Percentiles rank a stretch among this genome's conserved stretches.
phyloP scores from a whole-genome alignment of 106 monocot species.

The Hemerocallis citrina region DNA sequence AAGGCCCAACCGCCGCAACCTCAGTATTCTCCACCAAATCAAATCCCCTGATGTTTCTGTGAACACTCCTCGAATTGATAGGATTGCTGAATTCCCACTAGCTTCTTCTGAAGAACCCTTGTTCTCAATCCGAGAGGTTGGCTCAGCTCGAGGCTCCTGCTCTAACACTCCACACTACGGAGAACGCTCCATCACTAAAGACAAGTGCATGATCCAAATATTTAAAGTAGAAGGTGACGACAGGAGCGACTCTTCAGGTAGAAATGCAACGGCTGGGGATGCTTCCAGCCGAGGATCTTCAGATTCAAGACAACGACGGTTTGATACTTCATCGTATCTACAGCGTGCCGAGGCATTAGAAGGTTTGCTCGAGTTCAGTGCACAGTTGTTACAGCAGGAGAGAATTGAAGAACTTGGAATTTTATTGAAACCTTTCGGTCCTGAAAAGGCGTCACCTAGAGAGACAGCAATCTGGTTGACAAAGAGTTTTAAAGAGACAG shows the following conservation, averaged over 20 bases:
- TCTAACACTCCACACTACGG: slow-evolving; percentile 36
- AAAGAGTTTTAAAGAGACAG: slow-evolving; percentile 80
- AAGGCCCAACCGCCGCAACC: slow-evolving; percentile 25
- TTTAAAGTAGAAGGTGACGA: slow-evolving; percentile 39
- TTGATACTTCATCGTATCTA: slow-evolving; percentile 70
- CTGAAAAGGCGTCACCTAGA: slow-evolving; percentile 65
- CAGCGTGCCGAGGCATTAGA: slow-evolving; percentile 78
- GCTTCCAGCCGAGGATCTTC: slow-evolving; percentile 54
- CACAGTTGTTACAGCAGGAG: slow-evolving; percentile 59
- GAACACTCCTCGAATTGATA: slow-evolving; percentile 78
- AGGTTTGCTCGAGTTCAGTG: slow-evolving; percentile 71
- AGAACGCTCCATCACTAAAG: slow-evolving; percentile 73
- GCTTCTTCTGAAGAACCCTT: slow-evolving; percentile 68
- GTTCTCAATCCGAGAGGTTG: slow-evolving; percentile 26
- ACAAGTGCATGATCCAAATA: slow-evolving; percentile 81
- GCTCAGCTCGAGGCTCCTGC: slow-evolving; percentile 32
- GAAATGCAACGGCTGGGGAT: slow-evolving; percentile 23
- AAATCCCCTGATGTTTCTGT: slow-evolving; percentile 87
- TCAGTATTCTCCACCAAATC: slow-evolving; percentile 36
- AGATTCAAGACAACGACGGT: slow-evolving; percentile 43
- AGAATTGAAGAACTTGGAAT: slow-evolving; percentile 59
- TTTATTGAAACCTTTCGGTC: slow-evolving; percentile 68
- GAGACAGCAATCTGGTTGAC: slow-evolving; percentile 83
- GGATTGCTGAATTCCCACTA: slow-evolving; percentile 85
- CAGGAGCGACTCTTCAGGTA: slow-evolving; percentile 41